These are phyloP conservation scores for Suaeda aralocaspica DNA, from an alignment of 148 eudicot genomes.

Conservation along the genomic window DNA sequence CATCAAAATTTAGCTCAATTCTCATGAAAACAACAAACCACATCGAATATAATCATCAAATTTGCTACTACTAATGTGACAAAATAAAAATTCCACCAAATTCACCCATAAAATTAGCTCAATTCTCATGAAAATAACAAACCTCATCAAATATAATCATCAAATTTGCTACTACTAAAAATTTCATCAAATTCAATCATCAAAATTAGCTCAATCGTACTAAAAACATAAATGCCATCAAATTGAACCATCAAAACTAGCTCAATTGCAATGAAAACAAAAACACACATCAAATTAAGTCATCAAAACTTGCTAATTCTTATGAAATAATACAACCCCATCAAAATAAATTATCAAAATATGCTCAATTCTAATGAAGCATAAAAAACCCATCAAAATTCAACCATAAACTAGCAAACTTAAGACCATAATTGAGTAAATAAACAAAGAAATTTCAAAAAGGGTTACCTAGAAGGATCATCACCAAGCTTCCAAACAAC, in stretches of 20 bases:
- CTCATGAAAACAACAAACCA: not conserved
- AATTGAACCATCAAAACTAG: too few relatives aligned
- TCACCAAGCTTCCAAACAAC: slow-evolving; percentile 74
- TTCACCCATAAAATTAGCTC: too few relatives aligned
- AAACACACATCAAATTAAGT: too few relatives aligned
- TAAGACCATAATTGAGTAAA: not conserved
- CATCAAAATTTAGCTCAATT: not conserved
- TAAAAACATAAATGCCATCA: too few relatives aligned
- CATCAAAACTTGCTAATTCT: not conserved
- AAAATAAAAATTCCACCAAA: not conserved
- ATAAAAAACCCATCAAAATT: not conserved
- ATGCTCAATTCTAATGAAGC: not conserved
- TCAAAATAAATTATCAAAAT: too few relatives aligned
- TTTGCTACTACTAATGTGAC: not conserved
- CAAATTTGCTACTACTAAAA: too few relatives aligned
- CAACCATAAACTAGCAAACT: not conserved
- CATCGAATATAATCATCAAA: slow-evolving; percentile 1
- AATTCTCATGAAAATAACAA: not conserved
- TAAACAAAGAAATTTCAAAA: not conserved
- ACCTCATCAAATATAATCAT: slow-evolving; percentile 1
- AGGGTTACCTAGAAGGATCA: slow-evolving; percentile 68
- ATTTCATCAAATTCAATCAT: too few relatives aligned
- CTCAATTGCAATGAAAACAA: too few relatives aligned
- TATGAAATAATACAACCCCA: not conserved
- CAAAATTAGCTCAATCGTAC: not conserved